Conservation (phyloP, 768 basidiomycete genomes). For the Rhodocollybia butyracea region DNA sequence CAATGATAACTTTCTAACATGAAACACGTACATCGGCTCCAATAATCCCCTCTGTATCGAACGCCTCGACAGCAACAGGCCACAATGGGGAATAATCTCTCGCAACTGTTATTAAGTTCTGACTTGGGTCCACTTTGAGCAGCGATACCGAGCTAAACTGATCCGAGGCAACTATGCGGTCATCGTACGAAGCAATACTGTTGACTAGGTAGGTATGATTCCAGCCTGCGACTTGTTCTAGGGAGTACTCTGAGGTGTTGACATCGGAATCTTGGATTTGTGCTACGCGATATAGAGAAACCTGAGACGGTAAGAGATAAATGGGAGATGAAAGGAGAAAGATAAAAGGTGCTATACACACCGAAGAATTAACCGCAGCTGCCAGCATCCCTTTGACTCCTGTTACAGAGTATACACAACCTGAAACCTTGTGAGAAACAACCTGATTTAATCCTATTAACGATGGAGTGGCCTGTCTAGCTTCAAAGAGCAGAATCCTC, state of each 20-base stretch:
- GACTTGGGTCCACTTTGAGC: constrained; percentile 43
- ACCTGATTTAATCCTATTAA: constrained; percentile 25
- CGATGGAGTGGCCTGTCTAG: constrained; percentile 30
- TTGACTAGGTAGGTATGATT: constrained; percentile 82
- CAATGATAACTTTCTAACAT: neutral
- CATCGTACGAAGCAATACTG: constrained; percentile 53
- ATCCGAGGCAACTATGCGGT: constrained; percentile 71
- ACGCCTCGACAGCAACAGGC: constrained; percentile 63
- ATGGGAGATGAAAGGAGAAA: neutral
- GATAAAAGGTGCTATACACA: constrained; percentile 33
- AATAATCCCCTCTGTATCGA: constrained; percentile 54
- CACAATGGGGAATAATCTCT: constrained; percentile 76
- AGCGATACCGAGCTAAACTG: constrained; percentile 77
- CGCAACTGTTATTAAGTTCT: constrained; percentile 50
- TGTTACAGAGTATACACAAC: constrained; percentile 68
- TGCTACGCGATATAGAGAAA: constrained; percentile 45
- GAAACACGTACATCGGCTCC: constrained; percentile 65
- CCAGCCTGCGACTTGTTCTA: constrained; percentile 57
- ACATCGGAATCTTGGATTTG: constrained; percentile 15
- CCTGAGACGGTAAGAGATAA: constrained; percentile 23
- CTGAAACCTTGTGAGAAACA: constrained; percentile 45
- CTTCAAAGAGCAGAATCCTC: constrained; percentile 55
- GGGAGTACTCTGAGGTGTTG: constrained; percentile 25
- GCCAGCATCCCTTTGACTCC: constrained; percentile 47
- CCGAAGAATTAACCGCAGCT: constrained; percentile 75